Conservation (phyloP, 768 basidiomycete genomes). For the Mycena belliarum region DNA sequence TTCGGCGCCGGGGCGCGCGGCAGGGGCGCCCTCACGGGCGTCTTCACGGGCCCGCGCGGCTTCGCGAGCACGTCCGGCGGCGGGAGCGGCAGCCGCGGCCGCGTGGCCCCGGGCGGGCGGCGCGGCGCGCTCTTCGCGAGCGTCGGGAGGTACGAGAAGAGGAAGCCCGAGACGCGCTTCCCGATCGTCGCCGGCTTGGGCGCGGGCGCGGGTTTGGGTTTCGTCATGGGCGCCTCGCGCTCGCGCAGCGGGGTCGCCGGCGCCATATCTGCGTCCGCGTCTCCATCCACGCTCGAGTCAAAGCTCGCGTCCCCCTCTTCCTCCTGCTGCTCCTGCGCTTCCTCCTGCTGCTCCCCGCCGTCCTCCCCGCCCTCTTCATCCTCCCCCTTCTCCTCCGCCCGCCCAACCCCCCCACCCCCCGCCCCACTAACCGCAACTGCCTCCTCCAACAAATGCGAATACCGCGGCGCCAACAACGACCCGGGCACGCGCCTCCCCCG, state of each 20-base stretch:
- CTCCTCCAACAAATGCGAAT: conserved; percentile 60
- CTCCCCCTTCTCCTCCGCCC: neutral
- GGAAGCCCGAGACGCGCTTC: conserved; percentile 55
- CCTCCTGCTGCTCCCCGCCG: neutral
- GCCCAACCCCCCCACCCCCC: neutral
- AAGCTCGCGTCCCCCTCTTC: conserved; percentile 11
- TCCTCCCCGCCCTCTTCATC: neutral
- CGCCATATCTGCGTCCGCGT: conserved; percentile 19
- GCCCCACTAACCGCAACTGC: conserved; percentile 38
- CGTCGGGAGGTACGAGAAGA: conserved; percentile 63
- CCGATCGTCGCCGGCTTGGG: conserved; percentile 39
- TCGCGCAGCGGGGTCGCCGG: conserved; percentile 20
- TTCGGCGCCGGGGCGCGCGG: conserved; percentile 55
- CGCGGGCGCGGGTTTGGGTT: conserved; percentile 1
- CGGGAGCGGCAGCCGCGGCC: conserved; percentile 53
- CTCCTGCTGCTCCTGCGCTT: neutral
- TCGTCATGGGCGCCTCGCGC: conserved; percentile 1
- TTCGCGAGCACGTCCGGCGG: conserved; percentile 53
- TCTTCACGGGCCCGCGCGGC: conserved; percentile 55
- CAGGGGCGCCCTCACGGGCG: conserved; percentile 54
- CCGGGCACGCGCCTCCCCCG: conserved; percentile 35
- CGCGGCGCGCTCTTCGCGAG: conserved; percentile 39
- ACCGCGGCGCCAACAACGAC: conserved; percentile 52
- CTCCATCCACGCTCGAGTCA: conserved; percentile 5
- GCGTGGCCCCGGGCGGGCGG: conserved; percentile 20